phyloP scores from a whole-genome alignment of 345 rosid genomes.

The Eucalyptus coolabah region DNA sequence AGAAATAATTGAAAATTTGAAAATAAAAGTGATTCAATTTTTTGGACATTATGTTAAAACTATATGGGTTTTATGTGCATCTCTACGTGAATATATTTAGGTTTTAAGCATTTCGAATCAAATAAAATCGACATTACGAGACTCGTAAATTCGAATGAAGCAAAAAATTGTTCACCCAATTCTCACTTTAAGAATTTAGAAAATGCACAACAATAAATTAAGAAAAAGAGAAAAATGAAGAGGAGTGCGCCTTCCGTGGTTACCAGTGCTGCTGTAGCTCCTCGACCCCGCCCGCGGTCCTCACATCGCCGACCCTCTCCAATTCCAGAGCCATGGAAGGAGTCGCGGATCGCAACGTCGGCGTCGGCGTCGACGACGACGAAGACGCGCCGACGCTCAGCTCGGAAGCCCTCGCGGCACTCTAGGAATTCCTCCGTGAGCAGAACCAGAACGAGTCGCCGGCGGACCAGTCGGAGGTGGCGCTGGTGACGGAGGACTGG shows the following conservation, averaged over 20 bases:
- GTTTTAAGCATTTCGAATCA: background rate
- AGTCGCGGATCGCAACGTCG: background rate
- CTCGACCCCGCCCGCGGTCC: background rate
- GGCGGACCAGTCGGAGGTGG: constrained; percentile 8
- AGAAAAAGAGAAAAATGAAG: background rate
- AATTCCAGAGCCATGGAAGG: background rate
- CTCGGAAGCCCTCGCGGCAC: constrained; percentile 69
- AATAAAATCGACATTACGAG: background rate
- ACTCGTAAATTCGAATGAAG: background rate
- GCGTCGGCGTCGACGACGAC: background rate
- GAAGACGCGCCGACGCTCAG: constrained; percentile 67
- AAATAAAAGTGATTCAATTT: background rate
- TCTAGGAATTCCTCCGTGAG: constrained; percentile 57
- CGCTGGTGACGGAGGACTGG: constrained; percentile 77
- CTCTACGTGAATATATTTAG: background rate
- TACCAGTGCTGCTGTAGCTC: background rate
- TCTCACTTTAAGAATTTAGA: background rate
- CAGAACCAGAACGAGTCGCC: constrained; percentile 36
- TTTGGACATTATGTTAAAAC: background rate
- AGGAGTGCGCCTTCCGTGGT: background rate
- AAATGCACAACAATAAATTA: background rate
- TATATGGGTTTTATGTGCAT: background rate
- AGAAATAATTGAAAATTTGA: background rate
- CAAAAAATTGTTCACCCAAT: background rate
- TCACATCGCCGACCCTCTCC: background rate